Base-by-base conservation (phyloP, 192 early-diverging fungal species). In the Haplosporangium gracile region DNA sequence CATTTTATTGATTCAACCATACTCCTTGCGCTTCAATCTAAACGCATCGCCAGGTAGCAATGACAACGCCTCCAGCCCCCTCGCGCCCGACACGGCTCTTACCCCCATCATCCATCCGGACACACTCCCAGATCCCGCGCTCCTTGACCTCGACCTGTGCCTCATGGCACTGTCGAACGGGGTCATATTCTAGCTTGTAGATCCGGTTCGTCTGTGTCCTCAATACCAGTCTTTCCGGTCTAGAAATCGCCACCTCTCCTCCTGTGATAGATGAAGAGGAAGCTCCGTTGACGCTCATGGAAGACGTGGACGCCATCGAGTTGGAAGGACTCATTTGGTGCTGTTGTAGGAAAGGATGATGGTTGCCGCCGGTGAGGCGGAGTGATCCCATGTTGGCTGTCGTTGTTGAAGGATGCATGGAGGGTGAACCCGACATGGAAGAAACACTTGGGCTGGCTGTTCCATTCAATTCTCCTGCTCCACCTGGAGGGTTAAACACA, bases 81-180 rank as follows among this genome's bases (percentile, higher is more conserved):
- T 85, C 83, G 7, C 83, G 47, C 16, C 77, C 83, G 6, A 85
- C 83, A 6, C 83, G 78, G 53, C 60, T 77, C 53, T 74, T 85
- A n/a, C 78, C 83, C 18, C 83, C 83, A 70, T 85, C 83, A 63
- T 85, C 83, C 83, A 85, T 85, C 9, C 83, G 53, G 20, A 85
- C 83, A 77, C 83, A 85, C 42, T 85, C 83, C 83, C 83, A 85
- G 40, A 80, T 73, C 2, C 83, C 83, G 0, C 83, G 49, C 69
- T 85, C 83, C 68, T 85, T 85, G 7, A 80, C 51, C 26, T 80
- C 83, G 36, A 85, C 70, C 43, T 85, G 69, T 11, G 83, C 78
- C 20, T 80, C 83, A 73, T 85, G 83, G 42, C 83, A 85, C 38
- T 85, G 83, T 43, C 83, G 29, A 18, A 80, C 39, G 0, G 83